Percentiles rank a stretch among this genome's conserved stretches.
These are phyloP conservation scores for Clarireedia paspali DNA, from an alignment of 2,329 filamentous ascomycete genomes.

Conservation along the genomic window DNA sequence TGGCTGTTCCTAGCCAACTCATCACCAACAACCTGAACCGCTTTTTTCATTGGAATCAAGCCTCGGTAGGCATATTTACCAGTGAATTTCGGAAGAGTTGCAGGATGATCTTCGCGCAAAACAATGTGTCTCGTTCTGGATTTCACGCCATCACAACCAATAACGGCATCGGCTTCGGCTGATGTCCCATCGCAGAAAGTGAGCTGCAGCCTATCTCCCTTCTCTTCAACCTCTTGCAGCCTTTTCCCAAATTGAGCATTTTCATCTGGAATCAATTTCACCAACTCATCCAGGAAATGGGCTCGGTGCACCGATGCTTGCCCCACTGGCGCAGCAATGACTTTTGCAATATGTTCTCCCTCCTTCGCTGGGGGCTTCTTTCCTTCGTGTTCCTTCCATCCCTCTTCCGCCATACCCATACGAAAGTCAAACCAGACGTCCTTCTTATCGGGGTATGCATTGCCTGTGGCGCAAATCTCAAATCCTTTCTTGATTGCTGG, in stretches of 20 bases:
- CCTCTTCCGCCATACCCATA: conserved; percentile 19
- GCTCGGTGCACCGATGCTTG: conserved; percentile 26
- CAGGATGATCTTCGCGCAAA: conserved; percentile 38
- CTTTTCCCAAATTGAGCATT: conserved; percentile 31
- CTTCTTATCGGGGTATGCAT: conserved; percentile 20
- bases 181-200: conserved; percentile 37
- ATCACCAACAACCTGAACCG: conserved; percentile 38
- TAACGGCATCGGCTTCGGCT: conserved; percentile 19
- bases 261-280: conserved; percentile 33
- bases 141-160: conserved; percentile 31
- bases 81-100: conserved; percentile 41
- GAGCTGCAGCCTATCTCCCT: conserved; percentile 25
- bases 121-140: conserved; percentile 42
- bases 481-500: conserved; percentile 22
- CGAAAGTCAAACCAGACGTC: conserved; percentile 26
- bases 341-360: conserved; percentile 12
- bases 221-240: conserved; percentile 27
- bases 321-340: conserved; percentile 18
- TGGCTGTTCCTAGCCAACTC: conserved; percentile 39
- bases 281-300: conserved; percentile 27
- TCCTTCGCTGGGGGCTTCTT: conserved; percentile 12
- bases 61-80: conserved; percentile 53
- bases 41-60: conserved; percentile 49
- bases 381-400: conserved; percentile 16
- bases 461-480: conserved; percentile 19